Evolutionary conservation across 75 land plant species (phyloP).

Genomic region (Sequoiadendron giganteum): DNA sequence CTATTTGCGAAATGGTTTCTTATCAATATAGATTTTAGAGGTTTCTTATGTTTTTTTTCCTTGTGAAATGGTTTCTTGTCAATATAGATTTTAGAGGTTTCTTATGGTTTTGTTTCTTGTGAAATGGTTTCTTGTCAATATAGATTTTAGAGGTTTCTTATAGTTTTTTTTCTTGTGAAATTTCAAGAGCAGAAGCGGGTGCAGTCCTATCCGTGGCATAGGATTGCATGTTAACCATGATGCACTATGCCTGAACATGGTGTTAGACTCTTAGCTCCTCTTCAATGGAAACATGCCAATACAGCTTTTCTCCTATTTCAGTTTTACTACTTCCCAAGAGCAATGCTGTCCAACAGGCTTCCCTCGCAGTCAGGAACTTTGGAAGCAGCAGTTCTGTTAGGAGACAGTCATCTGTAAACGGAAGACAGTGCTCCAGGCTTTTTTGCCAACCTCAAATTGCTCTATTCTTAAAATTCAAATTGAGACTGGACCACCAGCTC

Average conservation of each 20-base stretch:
- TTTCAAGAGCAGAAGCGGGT: background rate
- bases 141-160: background rate
- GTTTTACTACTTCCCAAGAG: background rate
- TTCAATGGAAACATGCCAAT: constrained; percentile 7
- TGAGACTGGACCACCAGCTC: background rate
- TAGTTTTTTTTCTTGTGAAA: background rate
- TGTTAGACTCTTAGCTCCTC: background rate
- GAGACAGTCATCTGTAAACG: background rate
- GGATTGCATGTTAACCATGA: background rate
- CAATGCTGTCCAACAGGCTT: background rate
- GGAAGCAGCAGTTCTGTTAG: background rate
- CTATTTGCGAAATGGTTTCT: background rate
- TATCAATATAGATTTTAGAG: too few species aligned
- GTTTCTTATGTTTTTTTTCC: too few species aligned
- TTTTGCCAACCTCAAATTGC: background rate
- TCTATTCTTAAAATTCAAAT: background rate
- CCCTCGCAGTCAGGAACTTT: background rate
- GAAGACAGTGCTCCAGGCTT: background rate
- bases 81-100: too few species aligned
- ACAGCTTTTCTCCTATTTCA: background rate
- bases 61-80: too few species aligned
- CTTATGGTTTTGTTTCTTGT: too few species aligned
- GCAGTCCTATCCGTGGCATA: background rate
- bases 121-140: too few species aligned
- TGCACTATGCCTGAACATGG: background rate